Base-by-base conservation (phyloP, 2,329 filamentous ascomycete species). In the Fusarium avenaceum region DNA sequence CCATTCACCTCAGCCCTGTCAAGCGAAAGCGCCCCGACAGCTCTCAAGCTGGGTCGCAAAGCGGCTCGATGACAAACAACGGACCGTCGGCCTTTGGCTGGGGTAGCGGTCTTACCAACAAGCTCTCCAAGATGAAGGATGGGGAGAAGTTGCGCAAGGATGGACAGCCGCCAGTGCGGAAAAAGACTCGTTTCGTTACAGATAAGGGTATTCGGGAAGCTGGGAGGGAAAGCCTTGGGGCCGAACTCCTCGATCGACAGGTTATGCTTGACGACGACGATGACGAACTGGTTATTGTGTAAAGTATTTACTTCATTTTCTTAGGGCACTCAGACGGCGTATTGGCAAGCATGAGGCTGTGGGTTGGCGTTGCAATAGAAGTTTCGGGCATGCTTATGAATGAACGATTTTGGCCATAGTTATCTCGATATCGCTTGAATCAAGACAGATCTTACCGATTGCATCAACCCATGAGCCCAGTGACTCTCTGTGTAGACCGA, bases 141-240 rank as follows among this genome's bases (percentile, higher is more conserved):
- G 87, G 87, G 3, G 86, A 88, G 76, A 85, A 81, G 67, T 72
- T 87, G 22, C 75, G 75, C 62, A 74, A 71, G 51, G 72, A 75
- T 46, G 71, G 71, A 28, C 72, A 74, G 32, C 74, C 76, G 74
- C 87, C 87, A 0, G 84, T 88, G 32, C 83, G 86, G 69, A 90
- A 93, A 80, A 93, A 92, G 83, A 94, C 91, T 51, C 84, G 91
- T n/a, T 94, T 94, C 74, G 86, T 94, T 40, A 93, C 92, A 26
- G 88, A 89, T 42, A 92, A 90, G 76, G 92, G 92, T 1, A 94
- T 94, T 65, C 86, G 89, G 55, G 91, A 93, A 78, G 91, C 92
- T 6, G 92, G 92, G 2, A 83, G 91, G 62, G 92, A 94, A 74
- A 93, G 91, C 74, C 76, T 94, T 3, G 89, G 89, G 11, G 81